Base-by-base conservation (phyloP, 257 asterid genomes). In the Gentiana macrophylla region DNA sequence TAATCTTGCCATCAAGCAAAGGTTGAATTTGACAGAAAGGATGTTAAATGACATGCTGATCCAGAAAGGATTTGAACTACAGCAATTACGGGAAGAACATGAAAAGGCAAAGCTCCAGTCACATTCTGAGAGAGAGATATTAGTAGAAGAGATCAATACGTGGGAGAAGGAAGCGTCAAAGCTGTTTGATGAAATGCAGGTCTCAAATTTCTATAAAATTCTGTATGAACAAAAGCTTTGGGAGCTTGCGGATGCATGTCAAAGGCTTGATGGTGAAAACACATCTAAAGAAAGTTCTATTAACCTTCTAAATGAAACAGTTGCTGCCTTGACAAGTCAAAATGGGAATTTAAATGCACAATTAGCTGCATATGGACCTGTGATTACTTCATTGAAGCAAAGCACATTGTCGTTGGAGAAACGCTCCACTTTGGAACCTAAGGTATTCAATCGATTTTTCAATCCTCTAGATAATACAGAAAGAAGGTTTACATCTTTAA, bases 391-490 rank as follows among this genome's bases (percentile, higher is more conserved):
- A 33, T 64, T 92, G 77, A 79, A 71, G 73, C 81, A 72, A 72
- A 79, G 82, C 47, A 66, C 88, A 64, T 80, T 80, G 24, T 84
- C 94, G 52, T 80, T 88, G 62, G 95, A 84, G 77, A 67, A 73
- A 55, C 79, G 66, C 55, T 65, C 90, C 44, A 67, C 63, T 70
- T 59, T 68, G 66, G 77, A 78, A 52, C 4, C 62, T 32, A 71
- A 83, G 92, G 94, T 87, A 83, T 56, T 59, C 49, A 57, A 57
- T 37, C 33, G 38, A 32, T 37, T 41, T 45, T 47, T 49, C 57
- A 32, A 55, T 55, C 8, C 46, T n/a, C n/a, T 41, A 41, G 49
- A 48, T 61, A 59, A 41, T 41, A 41, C 46, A 41, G 8, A 41
- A 41, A 41, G 46, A 41, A 41, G 8, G 46, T 1, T 41, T 41